phyloP scores from a whole-genome alignment of 768 basidiomycete genomes.

The Collybiopsis confluens region DNA sequence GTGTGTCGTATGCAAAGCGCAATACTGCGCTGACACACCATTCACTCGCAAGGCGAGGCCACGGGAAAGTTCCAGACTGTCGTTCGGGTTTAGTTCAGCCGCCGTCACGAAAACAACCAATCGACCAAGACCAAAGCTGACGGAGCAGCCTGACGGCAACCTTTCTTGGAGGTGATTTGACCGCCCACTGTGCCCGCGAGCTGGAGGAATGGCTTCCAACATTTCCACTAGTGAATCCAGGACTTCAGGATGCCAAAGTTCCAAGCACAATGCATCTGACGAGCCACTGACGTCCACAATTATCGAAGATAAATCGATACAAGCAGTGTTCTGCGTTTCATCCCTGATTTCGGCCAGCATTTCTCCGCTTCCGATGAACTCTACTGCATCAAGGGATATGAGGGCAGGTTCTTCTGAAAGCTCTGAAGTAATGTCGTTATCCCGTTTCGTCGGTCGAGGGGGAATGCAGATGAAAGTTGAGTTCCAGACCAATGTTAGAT shows the following conservation, averaged over 20 bases:
- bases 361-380: constrained; percentile 39
- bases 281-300: constrained; percentile 44
- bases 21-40: constrained; percentile 51
- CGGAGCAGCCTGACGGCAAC: constrained; percentile 52
- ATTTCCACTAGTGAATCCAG: constrained; percentile 51
- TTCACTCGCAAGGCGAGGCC: constrained; percentile 59
- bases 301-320: constrained; percentile 38
- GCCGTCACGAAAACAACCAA: constrained; percentile 69
- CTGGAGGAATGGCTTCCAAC: constrained; percentile 28
- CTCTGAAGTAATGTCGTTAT: constrained; percentile 24
- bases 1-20: constrained; percentile 40
- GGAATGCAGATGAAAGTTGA: constrained; percentile 54
- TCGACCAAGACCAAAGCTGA: constrained; percentile 55
- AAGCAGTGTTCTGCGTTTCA: constrained; percentile 34
- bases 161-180: constrained; percentile 29
- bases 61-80: constrained; percentile 59
- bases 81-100: constrained; percentile 76
- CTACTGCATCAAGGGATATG: constrained; percentile 54
- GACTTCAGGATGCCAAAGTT: constrained; percentile 64
- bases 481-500: constrained; percentile 37
- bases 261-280: constrained; percentile 56
- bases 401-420: constrained; percentile 45
- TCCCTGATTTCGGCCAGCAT: constrained; percentile 50
- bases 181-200: no score
- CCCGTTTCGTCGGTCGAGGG: constrained; percentile 23